A percentile compares a stretch with the other conserved stretches of the same genome.
Conservation (phyloP, 2,329 filamentous ascomycete genomes). For the Clonostachys rosea region DNA sequence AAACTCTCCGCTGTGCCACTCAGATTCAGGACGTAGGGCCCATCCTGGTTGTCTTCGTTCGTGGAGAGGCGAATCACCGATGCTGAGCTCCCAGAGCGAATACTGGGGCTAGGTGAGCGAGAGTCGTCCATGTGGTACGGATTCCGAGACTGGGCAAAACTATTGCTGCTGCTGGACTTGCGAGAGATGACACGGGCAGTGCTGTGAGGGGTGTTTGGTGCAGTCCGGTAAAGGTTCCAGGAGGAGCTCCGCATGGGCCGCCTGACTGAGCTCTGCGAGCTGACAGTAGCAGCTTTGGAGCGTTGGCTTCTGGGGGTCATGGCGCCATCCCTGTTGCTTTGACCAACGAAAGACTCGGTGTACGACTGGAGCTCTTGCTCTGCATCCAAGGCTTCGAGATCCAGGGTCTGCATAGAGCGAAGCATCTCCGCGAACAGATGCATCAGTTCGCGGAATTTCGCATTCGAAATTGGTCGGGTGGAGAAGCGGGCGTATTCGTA, state of each 20-base stretch:
- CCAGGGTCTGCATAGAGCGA: slow-evolving; percentile 65
- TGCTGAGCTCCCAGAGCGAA: slow-evolving; percentile 29
- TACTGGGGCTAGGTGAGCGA: slow-evolving; percentile 26
- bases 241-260: slow-evolving; percentile 32
- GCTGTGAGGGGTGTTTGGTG: slow-evolving; percentile 48
- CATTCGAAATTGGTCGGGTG: slow-evolving; percentile 59
- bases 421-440: slow-evolving; percentile 77
- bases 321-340: slow-evolving; percentile 30
- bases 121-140: slow-evolving; percentile 19
- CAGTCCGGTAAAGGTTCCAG: slow-evolving; percentile 42
- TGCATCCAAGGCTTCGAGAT: slow-evolving; percentile 43
- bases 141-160: slow-evolving; percentile 35
- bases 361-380: slow-evolving; percentile 7
- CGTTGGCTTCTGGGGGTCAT: slow-evolving; percentile 30
- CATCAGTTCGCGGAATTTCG: slow-evolving; percentile 76
- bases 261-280: slow-evolving; percentile 22
- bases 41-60: slow-evolving; percentile 18
- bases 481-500: slow-evolving; percentile 90
- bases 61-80: slow-evolving; percentile 45
- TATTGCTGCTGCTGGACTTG: slow-evolving; percentile 27
- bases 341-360: slow-evolving; percentile 1
- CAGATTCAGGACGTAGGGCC: slow-evolving; percentile 31
- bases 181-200: slow-evolving; percentile 28
- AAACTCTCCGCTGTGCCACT: slow-evolving; percentile 20
- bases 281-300: slow-evolving; percentile 23